A percentile compares a stretch with the other conserved stretches of the same genome.
These are phyloP conservation scores for Boletellus sp. DNA, from an alignment of 1,284 basidiomycete genomes.

Conservation along the genomic window DNA sequence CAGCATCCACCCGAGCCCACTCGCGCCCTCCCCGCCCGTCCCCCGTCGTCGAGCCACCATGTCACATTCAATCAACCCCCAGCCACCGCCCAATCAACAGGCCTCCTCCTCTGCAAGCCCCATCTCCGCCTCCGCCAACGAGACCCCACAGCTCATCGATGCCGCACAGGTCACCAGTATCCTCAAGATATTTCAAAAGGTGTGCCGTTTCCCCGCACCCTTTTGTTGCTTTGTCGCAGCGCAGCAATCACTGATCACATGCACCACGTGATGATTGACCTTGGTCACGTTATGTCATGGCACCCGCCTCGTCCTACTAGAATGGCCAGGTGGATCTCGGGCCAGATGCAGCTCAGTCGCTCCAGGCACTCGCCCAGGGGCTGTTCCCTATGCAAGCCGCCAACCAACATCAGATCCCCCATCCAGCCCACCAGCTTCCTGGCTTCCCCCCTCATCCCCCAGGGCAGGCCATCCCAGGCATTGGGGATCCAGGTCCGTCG, in stretches of 20 bases:
- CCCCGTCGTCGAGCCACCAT: background rate
- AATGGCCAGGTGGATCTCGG: slow-evolving; percentile 27
- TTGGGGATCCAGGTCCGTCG: slow-evolving; percentile 67
- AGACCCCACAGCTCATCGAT: slow-evolving; percentile 20
- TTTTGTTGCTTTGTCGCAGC: too few relatives aligned
- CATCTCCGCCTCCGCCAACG: slow-evolving; percentile 8
- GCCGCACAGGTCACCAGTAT: slow-evolving; percentile 26
- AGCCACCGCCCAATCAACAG: background rate
- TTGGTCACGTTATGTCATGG: slow-evolving; percentile 24
- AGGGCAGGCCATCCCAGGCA: slow-evolving; percentile 19
- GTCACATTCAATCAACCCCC: background rate
- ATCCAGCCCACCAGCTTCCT: slow-evolving; percentile 12
- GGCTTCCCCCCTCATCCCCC: slow-evolving; percentile 5
- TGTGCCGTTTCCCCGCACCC: background rate
- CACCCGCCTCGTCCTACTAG: slow-evolving; percentile 8
- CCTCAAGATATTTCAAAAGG: slow-evolving; percentile 32
- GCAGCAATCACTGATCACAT: background rate
- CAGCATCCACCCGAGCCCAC: slow-evolving; percentile 15
- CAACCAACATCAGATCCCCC: slow-evolving; percentile 24
- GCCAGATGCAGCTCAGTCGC: slow-evolving; percentile 28
- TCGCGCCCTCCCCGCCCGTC: too few relatives aligned
- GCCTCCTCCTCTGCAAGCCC: background rate
- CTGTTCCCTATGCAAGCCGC: slow-evolving; percentile 26
- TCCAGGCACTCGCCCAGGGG: slow-evolving; percentile 31
- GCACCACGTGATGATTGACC: slow-evolving; percentile 26